Conservation (phyloP, 2,329 filamentous ascomycete genomes). For the Pezicula carpinea region DNA sequence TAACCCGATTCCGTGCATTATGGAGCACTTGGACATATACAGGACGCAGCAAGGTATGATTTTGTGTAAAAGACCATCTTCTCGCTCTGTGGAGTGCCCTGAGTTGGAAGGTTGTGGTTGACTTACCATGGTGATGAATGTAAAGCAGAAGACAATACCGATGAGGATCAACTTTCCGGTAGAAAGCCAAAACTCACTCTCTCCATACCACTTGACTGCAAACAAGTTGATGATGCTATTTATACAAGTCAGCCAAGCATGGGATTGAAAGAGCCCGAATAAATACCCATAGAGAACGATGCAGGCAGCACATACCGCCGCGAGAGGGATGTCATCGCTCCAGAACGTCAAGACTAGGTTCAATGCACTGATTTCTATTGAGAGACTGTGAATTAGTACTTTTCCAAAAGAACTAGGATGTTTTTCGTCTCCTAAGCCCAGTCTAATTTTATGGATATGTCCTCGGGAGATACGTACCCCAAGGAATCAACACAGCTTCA, state of each 20-base stretch:
- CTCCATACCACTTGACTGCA: constrained; percentile 62
- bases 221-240: constrained; percentile 55
- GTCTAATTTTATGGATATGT: no score
- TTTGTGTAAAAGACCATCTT: no score
- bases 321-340: constrained; percentile 34
- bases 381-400: constrained; percentile 32
- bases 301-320: constrained; percentile 31
- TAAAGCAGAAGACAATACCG: constrained; percentile 46
- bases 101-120: background rate
- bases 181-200: constrained; percentile 67
- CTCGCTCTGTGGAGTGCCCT: background rate
- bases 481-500: constrained; percentile 27
- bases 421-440: no score
- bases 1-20: background rate
- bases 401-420: constrained; percentile 20
- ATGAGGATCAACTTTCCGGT: constrained; percentile 40
- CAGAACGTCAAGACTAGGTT: constrained; percentile 41
- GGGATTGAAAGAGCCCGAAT: background rate
- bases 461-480: background rate
- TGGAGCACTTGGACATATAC: no score
- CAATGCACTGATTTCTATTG: constrained; percentile 34
- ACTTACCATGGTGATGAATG: constrained; percentile 60
- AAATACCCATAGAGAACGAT: constrained; percentile 45
- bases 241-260: constrained; percentile 12
- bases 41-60: no score